Evolutionary conservation across 2,329 filamentous ascomycete species (phyloP), one percentile per base, ranked within the genome.

Genomic region (Annulohypoxylon truncatum): DNA sequence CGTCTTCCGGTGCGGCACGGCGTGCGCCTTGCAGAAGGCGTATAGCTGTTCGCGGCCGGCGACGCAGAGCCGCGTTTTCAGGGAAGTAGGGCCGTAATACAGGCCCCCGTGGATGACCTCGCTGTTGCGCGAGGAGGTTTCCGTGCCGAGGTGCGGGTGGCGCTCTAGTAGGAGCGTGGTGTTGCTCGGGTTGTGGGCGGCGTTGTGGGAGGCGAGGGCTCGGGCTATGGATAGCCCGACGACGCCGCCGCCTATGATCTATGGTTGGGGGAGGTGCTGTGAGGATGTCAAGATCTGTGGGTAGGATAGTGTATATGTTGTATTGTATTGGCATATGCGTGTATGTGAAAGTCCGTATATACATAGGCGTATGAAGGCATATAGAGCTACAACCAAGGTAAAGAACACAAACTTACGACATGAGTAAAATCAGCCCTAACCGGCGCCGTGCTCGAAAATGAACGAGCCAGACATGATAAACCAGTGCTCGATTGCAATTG

Each of bases 41-140:
- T 99, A 99, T 64, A 98, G 83, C 77, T 93, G 83, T 29, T 90
- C 77, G 72, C 90, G 90, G 64, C 96, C 96, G 29, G 83, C 82
- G 69, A 97, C 84, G 80, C 96, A 99, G 10, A 99, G 87, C 13
- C 82, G 81, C 0, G 94, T 93, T 81, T 99, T 99, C 56, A 97
- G 87, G 1, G 89, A 90, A 40, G 81, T 79, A 4, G 84, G 77
- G 13, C 92, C 92, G 79, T 97, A 97, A 85, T 97, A 98, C 69
- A 98, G 86, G 12, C 96, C 96, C 0, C 93, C 96, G 78, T 99
- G 96, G 73, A 99, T 96, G 59, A 98, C 95, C 85, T 98, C 94
- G 75, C 92, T 95, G 82, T 97, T 97, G 71, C 94, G 90, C 70
- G 91, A 92, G 68, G 91, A 94, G 0, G 94, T 97, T 81, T 97